Conservation (phyloP, 306 rosid genomes). For the Rosa multiflora region DNA sequence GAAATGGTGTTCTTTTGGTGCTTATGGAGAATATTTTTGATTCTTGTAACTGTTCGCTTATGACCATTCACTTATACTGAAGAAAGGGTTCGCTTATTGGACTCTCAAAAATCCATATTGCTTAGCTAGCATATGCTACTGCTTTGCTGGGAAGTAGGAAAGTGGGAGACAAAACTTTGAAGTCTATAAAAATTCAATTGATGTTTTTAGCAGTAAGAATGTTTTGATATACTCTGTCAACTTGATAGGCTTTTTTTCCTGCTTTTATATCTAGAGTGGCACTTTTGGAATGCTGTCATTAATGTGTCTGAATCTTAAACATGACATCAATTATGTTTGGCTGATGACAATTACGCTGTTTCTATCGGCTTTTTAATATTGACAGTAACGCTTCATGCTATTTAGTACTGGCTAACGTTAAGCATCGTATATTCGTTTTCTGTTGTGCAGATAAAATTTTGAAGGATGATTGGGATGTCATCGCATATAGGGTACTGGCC, state of each 20-base stretch:
- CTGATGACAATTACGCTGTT: background rate
- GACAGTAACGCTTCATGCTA: background rate
- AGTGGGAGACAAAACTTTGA: no score
- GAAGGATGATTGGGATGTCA: conserved; percentile 50
- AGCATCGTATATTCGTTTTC: no score
- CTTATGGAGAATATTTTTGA: background rate
- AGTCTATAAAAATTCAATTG: background rate
- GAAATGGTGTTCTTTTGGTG: background rate
- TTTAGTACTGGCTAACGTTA: no score
- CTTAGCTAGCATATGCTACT: background rate
- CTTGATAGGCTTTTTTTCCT: background rate
- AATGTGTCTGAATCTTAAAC: background rate
- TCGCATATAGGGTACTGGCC: conserved; percentile 70
- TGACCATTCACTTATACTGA: background rate
- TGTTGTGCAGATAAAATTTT: conserved; percentile 15
- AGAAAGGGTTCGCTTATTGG: background rate
- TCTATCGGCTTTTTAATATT: background rate
- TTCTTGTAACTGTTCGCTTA: background rate
- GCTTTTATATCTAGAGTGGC: background rate
- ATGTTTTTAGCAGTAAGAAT: background rate
- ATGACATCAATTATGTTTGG: background rate
- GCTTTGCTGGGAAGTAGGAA: no score
- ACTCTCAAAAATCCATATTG: background rate
- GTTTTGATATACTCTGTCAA: background rate
- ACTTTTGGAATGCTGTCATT: background rate